Evolutionary conservation across 345 rosid genomes (phyloP).

Genomic region (Iberis pinnata): DNA sequence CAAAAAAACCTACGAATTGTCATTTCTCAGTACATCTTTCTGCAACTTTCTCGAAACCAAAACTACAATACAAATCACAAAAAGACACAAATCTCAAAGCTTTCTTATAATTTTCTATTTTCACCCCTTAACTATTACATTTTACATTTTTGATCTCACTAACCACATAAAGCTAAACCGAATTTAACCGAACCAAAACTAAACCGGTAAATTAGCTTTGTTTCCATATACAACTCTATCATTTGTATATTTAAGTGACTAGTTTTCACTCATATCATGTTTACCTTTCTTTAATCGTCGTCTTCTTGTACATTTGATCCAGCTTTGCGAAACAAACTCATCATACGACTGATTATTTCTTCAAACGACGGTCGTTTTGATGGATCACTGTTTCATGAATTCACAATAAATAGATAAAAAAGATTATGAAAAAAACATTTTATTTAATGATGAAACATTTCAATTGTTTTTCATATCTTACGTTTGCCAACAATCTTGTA

Average conservation of each 20-base stretch:
- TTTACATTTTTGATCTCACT: constrained; percentile 3
- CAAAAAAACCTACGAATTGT: constrained; percentile 26
- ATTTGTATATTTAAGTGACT: too few species aligned
- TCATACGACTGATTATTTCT: constrained; percentile 55
- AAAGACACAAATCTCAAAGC: constrained; percentile 9
- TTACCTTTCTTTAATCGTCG: constrained; percentile 16
- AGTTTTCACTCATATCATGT: too few species aligned
- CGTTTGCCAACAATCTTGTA: constrained; percentile 78
- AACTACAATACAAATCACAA: constrained; percentile 27
- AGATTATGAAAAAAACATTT: too few species aligned
- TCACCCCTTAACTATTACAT: not conserved
- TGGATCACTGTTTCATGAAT: constrained; percentile 47
- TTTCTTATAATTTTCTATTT: constrained; percentile 4
- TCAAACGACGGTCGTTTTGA: constrained; percentile 64
- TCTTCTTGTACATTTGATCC: constrained; percentile 23
- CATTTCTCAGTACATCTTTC: constrained; percentile 22
- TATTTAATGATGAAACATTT: too few species aligned
- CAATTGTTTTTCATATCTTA: constrained; percentile 4
- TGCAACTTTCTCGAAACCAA: constrained; percentile 8
- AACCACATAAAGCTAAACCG: not conserved
- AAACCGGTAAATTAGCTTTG: not conserved
- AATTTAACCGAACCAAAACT: not conserved
- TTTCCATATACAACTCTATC: too few species aligned
- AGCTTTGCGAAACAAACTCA: constrained; percentile 35
- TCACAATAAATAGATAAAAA: not conserved